A percentile compares a stretch with the other conserved stretches of the same genome.
phyloP scores from a whole-genome alignment of 352 stramenopile species.

The Thraustochytrium sp. region DNA sequence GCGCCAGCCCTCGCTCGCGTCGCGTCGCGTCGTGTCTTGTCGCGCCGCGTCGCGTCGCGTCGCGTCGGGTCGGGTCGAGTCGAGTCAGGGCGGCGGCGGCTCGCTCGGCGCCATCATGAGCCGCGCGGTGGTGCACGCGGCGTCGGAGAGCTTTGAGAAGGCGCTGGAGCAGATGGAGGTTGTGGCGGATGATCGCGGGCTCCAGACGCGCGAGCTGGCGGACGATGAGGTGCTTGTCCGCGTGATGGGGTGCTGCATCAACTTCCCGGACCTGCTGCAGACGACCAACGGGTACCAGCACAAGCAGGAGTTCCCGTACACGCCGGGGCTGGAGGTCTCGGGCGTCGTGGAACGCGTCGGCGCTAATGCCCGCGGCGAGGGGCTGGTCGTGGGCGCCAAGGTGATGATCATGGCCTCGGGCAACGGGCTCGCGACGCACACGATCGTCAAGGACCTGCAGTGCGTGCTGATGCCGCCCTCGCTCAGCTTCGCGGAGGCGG shows the following conservation, averaged over 20 bases:
- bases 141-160: neutral
- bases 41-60: no score
- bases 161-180: slow-evolving; percentile 14
- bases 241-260: slow-evolving; percentile 25
- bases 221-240: neutral
- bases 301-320: slow-evolving; percentile 34
- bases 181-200: neutral
- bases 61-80: no score
- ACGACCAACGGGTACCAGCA: slow-evolving; percentile 40
- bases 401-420: neutral
- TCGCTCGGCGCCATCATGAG: neutral
- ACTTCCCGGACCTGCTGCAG: slow-evolving; percentile 29
- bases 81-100: no score
- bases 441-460: neutral
- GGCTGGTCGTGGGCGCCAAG: neutral
- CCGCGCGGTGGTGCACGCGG: neutral
- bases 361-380: neutral
- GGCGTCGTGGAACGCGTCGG: neutral
- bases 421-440: neutral
- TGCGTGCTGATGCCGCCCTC: neutral
- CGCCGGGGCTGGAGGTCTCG: slow-evolving; percentile 33
- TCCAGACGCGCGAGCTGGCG: neutral
- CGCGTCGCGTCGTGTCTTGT: no score
- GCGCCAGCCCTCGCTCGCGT: no score
- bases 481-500: neutral